Percentiles rank a stretch among this genome's conserved stretches.
Conservation (phyloP, 129 eudicot genomes). For the Pittosporum tobira region DNA sequence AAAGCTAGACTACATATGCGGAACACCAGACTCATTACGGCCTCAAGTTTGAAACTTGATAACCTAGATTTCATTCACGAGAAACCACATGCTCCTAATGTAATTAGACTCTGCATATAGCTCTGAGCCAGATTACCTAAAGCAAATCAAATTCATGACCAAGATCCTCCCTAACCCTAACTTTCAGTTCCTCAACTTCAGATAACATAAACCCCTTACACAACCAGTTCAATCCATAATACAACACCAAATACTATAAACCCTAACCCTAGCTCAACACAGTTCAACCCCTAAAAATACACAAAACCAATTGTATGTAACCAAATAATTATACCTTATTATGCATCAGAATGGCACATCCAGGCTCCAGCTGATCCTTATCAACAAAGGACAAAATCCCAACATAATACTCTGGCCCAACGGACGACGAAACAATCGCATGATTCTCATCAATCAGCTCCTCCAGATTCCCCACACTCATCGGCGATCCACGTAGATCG, state of each 20-base stretch:
- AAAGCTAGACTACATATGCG: not conserved
- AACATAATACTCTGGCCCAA: conserved; percentile 96
- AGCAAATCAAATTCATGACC: not conserved
- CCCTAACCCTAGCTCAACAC: conserved; percentile 14
- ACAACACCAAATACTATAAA: not conserved
- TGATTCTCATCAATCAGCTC: conserved; percentile 98
- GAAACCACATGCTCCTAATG: too few relatives aligned
- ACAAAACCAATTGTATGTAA: not conserved
- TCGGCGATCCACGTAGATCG: conserved; percentile 82
- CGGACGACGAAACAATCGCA: conserved; percentile 88
- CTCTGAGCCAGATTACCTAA: not conserved
- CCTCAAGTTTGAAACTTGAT: not conserved
- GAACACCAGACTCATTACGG: not conserved
- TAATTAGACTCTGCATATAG: too few relatives aligned
- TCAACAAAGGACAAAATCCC: conserved; percentile 83
- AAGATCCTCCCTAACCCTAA: too few relatives aligned
- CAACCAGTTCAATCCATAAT: too few relatives aligned
- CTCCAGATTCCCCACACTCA: conserved; percentile 94
- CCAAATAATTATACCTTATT: conserved; percentile 48
- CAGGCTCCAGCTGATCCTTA: conserved; percentile 94
- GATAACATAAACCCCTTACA: too few relatives aligned
- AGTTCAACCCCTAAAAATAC: conserved; percentile 1
- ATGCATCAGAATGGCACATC: conserved; percentile 89
- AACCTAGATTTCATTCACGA: not conserved
- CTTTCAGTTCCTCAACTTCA: too few relatives aligned